Base-by-base conservation (phyloP, 441 rosid genomes). In the Geranium incanum region DNA sequence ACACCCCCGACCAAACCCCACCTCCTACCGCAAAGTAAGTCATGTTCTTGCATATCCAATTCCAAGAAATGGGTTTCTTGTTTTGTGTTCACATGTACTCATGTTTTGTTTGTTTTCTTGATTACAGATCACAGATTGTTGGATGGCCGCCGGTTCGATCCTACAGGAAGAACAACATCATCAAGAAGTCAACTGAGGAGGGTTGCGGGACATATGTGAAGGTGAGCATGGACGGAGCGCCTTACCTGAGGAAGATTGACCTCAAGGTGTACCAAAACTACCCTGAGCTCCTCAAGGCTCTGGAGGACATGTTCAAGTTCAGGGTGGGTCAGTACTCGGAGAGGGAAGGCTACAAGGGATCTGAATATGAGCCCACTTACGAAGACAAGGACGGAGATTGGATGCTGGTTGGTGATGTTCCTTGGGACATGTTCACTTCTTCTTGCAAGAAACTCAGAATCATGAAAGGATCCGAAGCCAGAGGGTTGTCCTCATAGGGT, bases 111-210 rank as follows among this genome's bases (percentile, higher is more conserved):
- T 4, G 43, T 39, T 39, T 39, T 4, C 43, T 36, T 11, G 36
- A 39, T 74, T 65, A 45, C 87, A 88, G 93, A 76, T 81, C 71
- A 28, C 89, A 84, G 67, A 76, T 85, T 41, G 87, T 85, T 70
- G 91, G 93, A 8, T 86, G 93, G 93, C 91, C 93, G 7, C 93
- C 93, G 2, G 78, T 88, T 70, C 75, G 86, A 75, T 85, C 93
- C 36, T 69, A 80, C 81, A 69, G 86, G 77, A 88, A 78, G 74
- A 86, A 83, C 66, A 67, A 66, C 18, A 45, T 79, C 67, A 78
- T 79, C 67, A 78, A 74, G 11, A 11, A 16, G 57, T 50, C 15
- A 11, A 73, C 66, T 64, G 76, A 75, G 68, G 33, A 71, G 0
- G 5, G 43, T 4, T 39, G 43, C 3, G 81, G 78, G 72, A 48